Base-by-base conservation (phyloP, 2,329 filamentous ascomycete genomes). In the Simplicillium aogashimaense region DNA sequence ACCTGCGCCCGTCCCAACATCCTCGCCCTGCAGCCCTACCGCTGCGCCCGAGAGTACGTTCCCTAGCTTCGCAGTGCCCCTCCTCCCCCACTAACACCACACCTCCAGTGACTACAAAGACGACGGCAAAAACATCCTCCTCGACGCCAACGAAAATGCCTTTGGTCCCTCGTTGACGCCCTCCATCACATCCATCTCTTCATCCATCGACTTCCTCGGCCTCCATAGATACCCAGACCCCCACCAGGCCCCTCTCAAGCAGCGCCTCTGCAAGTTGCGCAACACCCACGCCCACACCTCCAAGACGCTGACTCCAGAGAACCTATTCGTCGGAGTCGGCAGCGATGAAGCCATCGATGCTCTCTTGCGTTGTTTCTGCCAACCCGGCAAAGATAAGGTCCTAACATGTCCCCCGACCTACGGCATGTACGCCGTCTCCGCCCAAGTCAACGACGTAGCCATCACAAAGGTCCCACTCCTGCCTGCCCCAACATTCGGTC, bases 111-210 rank as follows among this genome's bases (percentile, higher is more conserved):
- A 98, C 74, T 97, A 98, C 76, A 95, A 98, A 68, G 90, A 98
- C 60, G 85, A 98, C 58, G 92, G 92, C 50, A 90, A 81, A 43
- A 97, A 97, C 56, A 80, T 97, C 53, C 81, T 98, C 39, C 83
- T 98, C 49, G 92, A 98, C 59, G 92, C 92, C 52, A 98, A 98
- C 56, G 92, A 98, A 67, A 98, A 98, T 57, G 88, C 92, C 44
- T 95, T 83, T 54, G 92, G 92, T 0, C 90, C 92, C 0, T 83
- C 86, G 2, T 67, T 95, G 37, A 66, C 71, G 2, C 55, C 72
- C 32, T 66, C 69, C 37, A 62, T 74, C 10, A 58, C 69, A 38
- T 60, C 67, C 36, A 57, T 64, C 51, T 18, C 48, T 48, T 41
- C 50, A 33, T 64, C 64, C 20, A 69, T 81, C 15, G 83, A 95